Evolutionary conservation across 2,329 filamentous ascomycete species (phyloP).

Genomic region (Botryotinia calthae): DNA sequence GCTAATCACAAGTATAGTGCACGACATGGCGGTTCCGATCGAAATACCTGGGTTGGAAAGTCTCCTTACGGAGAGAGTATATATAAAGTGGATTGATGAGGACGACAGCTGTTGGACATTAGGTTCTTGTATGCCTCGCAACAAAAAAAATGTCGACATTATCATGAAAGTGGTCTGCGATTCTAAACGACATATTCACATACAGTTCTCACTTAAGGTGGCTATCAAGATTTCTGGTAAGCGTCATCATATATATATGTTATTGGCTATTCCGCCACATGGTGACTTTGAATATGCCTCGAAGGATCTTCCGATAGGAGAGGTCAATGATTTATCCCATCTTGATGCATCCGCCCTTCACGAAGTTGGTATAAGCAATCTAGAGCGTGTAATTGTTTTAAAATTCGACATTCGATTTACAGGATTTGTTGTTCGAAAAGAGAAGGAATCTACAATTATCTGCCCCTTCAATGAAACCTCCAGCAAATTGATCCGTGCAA

Average conservation of each 20-base stretch:
- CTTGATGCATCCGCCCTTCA: neutral
- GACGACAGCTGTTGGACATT: neutral
- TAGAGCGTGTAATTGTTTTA: neutral
- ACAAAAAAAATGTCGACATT: neutral
- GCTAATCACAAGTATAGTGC: neutral
- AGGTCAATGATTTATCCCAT: neutral
- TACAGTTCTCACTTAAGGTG: neutral
- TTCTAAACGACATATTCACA: neutral
- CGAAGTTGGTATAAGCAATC: conserved; percentile 2
- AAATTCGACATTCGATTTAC: neutral
- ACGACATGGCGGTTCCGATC: neutral
- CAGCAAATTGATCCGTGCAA: neutral
- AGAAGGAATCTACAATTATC: neutral
- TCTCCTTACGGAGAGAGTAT: neutral
- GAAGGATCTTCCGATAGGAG: neutral
- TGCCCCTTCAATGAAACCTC: neutral
- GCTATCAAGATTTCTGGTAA: neutral
- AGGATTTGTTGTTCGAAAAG: conserved; percentile 6
- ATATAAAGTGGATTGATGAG: neutral
- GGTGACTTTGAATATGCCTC: neutral
- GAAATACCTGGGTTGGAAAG: neutral
- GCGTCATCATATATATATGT: neutral
- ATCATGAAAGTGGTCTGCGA: neutral
- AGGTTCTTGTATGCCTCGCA: neutral
- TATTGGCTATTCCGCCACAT: neutral